Base-by-base conservation (phyloP, 1,284 basidiomycete genomes). In the Takashimella tepidaria region DNA sequence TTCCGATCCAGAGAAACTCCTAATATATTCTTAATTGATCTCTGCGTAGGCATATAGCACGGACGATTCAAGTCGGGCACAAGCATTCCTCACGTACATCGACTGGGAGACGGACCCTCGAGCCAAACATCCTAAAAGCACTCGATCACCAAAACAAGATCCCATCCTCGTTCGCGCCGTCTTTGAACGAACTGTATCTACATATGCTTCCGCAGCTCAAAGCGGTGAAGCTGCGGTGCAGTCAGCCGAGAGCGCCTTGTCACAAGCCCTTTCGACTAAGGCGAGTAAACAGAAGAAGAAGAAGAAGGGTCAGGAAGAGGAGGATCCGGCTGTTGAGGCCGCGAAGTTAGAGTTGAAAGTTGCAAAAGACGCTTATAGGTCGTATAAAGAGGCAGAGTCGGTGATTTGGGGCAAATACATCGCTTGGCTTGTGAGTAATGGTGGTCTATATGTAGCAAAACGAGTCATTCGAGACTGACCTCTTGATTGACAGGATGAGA, bases 171-270 rank as follows among this genome's bases (percentile, higher is more conserved):
- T 87, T 24, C 74, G 76, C 4, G 79, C 79, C 1, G 76, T 91
- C 1, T 89, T 86, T 63, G 89, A 93, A 69, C 82, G 91, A 10
- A 85, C 88, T 0, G 83, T 92, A 45, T 77, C 84, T 2, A 83
- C 56, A n/a, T 69, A 67, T 49, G 57, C 64, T 19, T 50, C 51
- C 10, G 61, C 88, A 58, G 85, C 84, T 1, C 84, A 83, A 3
- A 5, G 12, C 31, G 25, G 45, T n/a, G 56, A 55, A 45, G 55
- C 22, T 49, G n/a, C 47, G 37, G 31, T 50, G 41, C 47, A 43
- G 75, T 80, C 46, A 82, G 83, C 59, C 58, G 70, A 11, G 81
- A 79, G 0, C 81, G 84, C 57, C 57, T 63, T 5, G 79, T 76
- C 19, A n/a, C n/a, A n/a, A n/a, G n/a, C n/a, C n/a, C n/a, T n/a